A percentile compares a stretch with the other conserved stretches of the same genome.
These are phyloP conservation scores for Flaveria linearis DNA, from an alignment of 129 eudicot genomes.

Conservation along the genomic window DNA sequence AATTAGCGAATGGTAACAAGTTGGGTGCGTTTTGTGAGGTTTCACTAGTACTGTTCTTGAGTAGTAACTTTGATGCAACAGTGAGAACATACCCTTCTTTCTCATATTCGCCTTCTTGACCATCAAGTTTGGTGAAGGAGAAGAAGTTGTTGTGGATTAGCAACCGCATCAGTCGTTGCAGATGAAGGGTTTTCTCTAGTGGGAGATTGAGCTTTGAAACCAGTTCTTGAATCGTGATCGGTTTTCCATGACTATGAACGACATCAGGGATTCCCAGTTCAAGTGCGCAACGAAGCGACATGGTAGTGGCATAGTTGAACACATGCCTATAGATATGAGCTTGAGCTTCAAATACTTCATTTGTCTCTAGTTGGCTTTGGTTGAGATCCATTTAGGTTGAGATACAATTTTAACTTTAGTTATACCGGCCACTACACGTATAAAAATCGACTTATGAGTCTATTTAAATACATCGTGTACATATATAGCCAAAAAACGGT, in stretches of 20 bases:
- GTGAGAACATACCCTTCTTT: conserved; percentile 37
- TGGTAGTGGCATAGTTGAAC: conserved; percentile 31
- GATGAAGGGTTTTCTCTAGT: conserved; percentile 20
- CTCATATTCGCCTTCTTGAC: not conserved
- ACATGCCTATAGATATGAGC: conserved; percentile 42
- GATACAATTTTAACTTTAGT: not conserved
- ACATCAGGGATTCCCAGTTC: conserved; percentile 46
- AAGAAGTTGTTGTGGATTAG: conserved; percentile 39
- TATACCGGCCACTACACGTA: not conserved
- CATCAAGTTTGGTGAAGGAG: conserved; percentile 20
- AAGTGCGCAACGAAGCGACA: conserved; percentile 35
- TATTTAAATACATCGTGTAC: too few relatives aligned
- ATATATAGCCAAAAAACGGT: too few relatives aligned
- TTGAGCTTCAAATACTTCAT: conserved; percentile 45
- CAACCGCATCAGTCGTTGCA: conserved; percentile 43
- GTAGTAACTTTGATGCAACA: conserved; percentile 27
- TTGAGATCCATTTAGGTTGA: conserved; percentile 23
- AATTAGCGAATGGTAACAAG: conserved; percentile 22
- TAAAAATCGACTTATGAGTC: not conserved
- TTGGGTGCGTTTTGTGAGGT: not conserved
- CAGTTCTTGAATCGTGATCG: conserved; percentile 37
- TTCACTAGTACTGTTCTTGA: conserved; percentile 21
- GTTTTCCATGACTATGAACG: conserved; percentile 36
- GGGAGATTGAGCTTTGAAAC: conserved; percentile 26
- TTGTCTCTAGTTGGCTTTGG: conserved; percentile 8